These are phyloP conservation scores for Phytopythium sindhum DNA, from an alignment of 352 stramenopile species.

Conservation along the genomic window DNA sequence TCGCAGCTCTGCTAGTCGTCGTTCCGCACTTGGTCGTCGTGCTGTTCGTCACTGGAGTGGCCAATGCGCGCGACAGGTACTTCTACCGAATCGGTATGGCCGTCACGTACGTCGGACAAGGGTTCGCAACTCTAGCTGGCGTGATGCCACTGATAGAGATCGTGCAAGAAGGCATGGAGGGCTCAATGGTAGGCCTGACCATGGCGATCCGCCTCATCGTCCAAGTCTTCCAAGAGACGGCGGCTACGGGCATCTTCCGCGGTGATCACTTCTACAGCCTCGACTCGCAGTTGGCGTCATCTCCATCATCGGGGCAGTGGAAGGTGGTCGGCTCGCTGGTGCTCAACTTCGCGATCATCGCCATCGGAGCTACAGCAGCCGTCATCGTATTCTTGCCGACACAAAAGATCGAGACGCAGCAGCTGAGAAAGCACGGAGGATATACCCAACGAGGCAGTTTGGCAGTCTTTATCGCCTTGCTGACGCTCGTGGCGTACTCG, in stretches of 20 bases:
- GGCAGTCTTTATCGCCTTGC: conserved; percentile 26
- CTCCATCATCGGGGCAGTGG: conserved; percentile 15
- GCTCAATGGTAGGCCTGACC: conserved; percentile 41
- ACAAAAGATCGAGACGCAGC: conserved; percentile 57
- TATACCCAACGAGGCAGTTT: conserved; percentile 45
- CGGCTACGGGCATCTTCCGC: conserved; percentile 34
- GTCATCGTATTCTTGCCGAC: conserved; percentile 36
- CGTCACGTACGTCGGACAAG: conserved; percentile 18
- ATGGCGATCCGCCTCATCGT: conserved; percentile 50
- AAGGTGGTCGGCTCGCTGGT: conserved; percentile 27
- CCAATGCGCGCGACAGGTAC: conserved; percentile 19
- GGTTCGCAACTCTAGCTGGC: conserved; percentile 18
- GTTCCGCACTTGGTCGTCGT: conserved; percentile 21
- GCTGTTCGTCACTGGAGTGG: conserved; percentile 16
- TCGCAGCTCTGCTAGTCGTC: conserved; percentile 19
- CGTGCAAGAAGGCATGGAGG: conserved; percentile 52
- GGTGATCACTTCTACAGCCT: conserved; percentile 30
- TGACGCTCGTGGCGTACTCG: conserved; percentile 39
- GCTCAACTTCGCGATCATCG: conserved; percentile 43
- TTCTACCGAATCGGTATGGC: conserved; percentile 33
- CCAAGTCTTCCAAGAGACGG: conserved; percentile 35
- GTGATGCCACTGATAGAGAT: conserved; percentile 47
- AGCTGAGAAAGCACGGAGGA: conserved; percentile 53
- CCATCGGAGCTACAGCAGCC: conserved; percentile 13
- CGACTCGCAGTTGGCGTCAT: conserved; percentile 17